Evolutionary conservation across 2,329 filamentous ascomycete genomes (phyloP).

Genomic region (Colletotrichum liaoningense): DNA sequence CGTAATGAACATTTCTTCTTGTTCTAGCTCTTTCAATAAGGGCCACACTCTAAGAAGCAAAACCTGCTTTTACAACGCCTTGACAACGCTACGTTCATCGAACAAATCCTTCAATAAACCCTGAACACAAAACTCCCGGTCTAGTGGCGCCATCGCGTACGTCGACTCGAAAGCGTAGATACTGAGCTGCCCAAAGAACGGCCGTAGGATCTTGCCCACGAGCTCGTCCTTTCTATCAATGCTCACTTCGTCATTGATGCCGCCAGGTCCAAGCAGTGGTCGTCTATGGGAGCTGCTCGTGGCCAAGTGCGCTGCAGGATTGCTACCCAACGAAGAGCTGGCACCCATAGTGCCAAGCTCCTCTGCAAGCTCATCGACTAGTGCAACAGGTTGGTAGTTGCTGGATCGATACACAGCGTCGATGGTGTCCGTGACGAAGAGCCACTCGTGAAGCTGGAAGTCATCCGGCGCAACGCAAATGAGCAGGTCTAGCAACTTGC

Average conservation of each 20-base stretch:
- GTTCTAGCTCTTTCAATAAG: background rate
- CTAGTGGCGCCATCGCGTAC: conserved; percentile 82
- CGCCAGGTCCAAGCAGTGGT: conserved; percentile 62
- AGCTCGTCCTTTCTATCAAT: conserved; percentile 75
- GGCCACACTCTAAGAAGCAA: background rate
- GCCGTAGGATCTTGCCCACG: conserved; percentile 81
- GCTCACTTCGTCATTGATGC: conserved; percentile 66
- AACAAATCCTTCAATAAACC: conserved; percentile 80
- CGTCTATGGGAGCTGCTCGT: conserved; percentile 52
- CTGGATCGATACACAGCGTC: conserved; percentile 90
- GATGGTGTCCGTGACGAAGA: conserved; percentile 96
- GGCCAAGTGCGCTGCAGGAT: conserved; percentile 50
- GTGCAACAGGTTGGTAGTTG: conserved; percentile 75
- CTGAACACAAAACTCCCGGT: conserved; percentile 72
- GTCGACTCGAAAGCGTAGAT: conserved; percentile 94
- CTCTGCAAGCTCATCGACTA: conserved; percentile 88
- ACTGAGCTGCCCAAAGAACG: conserved; percentile 91
- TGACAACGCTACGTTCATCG: conserved; percentile 78
- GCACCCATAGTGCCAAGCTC: conserved; percentile 67
- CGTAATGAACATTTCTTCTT: background rate
- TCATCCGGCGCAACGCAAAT: conserved; percentile 90
- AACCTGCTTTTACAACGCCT: conserved; percentile 57
- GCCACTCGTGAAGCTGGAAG: conserved; percentile 98
- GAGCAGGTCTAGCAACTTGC: conserved; percentile 92
- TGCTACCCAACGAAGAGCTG: conserved; percentile 48